Percentiles rank a stretch among this genome's conserved stretches.
Evolutionary conservation across 805 yeast species (phyloP).

Genomic region (Metschnikowia dekortorum): DNA sequence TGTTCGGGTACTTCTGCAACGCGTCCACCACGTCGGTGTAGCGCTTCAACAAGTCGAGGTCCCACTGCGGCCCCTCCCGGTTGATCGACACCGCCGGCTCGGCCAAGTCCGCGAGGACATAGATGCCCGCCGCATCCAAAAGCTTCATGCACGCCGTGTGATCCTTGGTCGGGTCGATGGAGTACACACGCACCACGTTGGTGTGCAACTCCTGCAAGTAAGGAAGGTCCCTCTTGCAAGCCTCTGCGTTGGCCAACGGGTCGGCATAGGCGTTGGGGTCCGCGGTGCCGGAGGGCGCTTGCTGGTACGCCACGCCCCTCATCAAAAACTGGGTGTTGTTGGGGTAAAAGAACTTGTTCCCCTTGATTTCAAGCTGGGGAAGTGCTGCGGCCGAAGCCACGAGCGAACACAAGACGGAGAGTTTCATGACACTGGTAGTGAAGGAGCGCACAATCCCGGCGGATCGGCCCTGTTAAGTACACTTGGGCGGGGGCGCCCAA

Average conservation of each 20-base stretch:
- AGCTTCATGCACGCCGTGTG: slow-evolving; percentile 66
- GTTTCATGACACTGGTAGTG: slow-evolving; percentile 18
- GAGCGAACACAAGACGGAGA: slow-evolving; percentile 22
- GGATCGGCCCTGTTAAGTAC: too few relatives aligned
- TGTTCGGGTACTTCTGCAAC: slow-evolving; percentile 65
- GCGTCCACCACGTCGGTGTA: slow-evolving; percentile 66
- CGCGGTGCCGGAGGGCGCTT: slow-evolving; percentile 46
- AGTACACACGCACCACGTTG: slow-evolving; percentile 73
- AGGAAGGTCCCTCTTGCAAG: slow-evolving; percentile 73
- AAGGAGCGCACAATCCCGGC: background rate
- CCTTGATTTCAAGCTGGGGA: slow-evolving; percentile 57
- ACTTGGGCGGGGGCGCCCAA: too few relatives aligned
- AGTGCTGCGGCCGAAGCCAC: slow-evolving; percentile 16
- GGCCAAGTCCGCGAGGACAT: slow-evolving; percentile 84
- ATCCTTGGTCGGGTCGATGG: slow-evolving; percentile 58
- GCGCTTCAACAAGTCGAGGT: slow-evolving; percentile 55
- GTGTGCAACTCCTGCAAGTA: slow-evolving; percentile 58
- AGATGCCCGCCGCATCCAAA: slow-evolving; percentile 80
- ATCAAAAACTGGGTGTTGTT: slow-evolving; percentile 76
- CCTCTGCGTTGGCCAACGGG: slow-evolving; percentile 60
- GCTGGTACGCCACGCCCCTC: slow-evolving; percentile 77
- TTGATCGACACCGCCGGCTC: slow-evolving; percentile 61
- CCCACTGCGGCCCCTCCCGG: slow-evolving; percentile 63
- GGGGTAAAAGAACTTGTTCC: slow-evolving; percentile 72
- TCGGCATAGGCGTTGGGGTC: slow-evolving; percentile 47